Base-by-base conservation (phyloP, 2,329 filamentous ascomycete genomes). In the Phyllosticta ampelicida region DNA sequence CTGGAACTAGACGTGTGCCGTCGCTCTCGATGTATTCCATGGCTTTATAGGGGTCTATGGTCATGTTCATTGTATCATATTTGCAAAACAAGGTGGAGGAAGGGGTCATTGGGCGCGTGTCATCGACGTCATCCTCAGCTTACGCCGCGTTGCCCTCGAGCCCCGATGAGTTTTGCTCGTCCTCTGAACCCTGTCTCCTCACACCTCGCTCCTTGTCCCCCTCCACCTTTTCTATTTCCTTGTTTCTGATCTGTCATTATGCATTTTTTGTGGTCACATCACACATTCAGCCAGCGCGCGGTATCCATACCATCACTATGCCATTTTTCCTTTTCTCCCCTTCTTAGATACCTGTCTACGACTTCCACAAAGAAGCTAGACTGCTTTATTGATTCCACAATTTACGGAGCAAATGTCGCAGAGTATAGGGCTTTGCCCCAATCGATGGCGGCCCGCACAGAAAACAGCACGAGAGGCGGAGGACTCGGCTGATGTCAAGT, bases 1-100 rank as follows among this genome's bases (percentile, higher is more conserved):
- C 67, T 96, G 91, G 91, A 95, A 95, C 78, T 96, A 80, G 29
- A 49, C 51, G 18, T 48, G 28, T 19, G 51, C 36, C 51, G 54
- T 26, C 5, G 23, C 28, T 21, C 26, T 28, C 29, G 23, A 20
- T 13, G 48, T 52, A 48, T 44, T 51, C 50, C 48, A 59, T 28
- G 57, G 57, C 57, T 53, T 59, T 52, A 52, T 55, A 30, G 48
- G 18, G 52, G 51, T 58, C 55, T 55, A 60, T 62, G 51, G 61
- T 63, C 44, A 64, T 58, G 64, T 67, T 62, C 63, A 57, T 58
- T 69, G 65, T 69, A 69, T 64, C 64, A 70, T 67, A 68, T 63
- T 62, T 49, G 53, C 29, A 55, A 59, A 53, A 29, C 28, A 36
- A n/a, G 48, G 51, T 44, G 36, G 36, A 44, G 36, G 16, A 44